Evolutionary conservation across 306 rosid genomes (phyloP).

Genomic region (Datisca glomerata): DNA sequence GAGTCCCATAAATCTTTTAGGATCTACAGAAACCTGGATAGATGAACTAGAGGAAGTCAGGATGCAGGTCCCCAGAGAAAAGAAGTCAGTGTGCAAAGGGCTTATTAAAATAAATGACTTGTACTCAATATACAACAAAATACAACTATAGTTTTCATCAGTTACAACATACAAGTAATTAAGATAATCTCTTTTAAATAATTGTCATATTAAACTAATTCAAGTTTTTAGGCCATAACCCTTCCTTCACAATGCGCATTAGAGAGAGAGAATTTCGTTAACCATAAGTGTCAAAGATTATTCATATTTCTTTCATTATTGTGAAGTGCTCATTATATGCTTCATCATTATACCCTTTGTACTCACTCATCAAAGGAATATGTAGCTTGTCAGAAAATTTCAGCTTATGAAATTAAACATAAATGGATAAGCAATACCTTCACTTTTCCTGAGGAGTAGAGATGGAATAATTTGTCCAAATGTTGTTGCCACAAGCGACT

Average conservation of each 20-base stretch:
- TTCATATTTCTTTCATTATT: too few species aligned
- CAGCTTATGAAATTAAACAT: too few species aligned
- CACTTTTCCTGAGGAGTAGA: conserved; percentile 57
- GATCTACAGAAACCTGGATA: conserved; percentile 61
- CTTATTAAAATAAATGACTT: too few species aligned
- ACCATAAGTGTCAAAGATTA: too few species aligned
- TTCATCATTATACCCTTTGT: too few species aligned
- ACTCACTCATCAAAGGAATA: too few species aligned
- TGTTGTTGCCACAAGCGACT: conserved; percentile 76
- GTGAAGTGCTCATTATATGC: too few species aligned
- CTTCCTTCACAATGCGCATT: not conserved
- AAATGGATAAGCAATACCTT: conserved; percentile 36
- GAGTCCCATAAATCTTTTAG: conserved; percentile 65
- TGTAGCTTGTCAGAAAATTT: too few species aligned
- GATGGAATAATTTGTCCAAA: conserved; percentile 54
- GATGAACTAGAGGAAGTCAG: conserved; percentile 9
- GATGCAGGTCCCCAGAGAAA: not conserved
- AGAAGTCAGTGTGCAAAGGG: not conserved
- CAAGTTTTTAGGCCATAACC: not conserved
- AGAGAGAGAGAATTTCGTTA: too few species aligned
- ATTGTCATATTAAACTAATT: not conserved
- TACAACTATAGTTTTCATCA: too few species aligned
- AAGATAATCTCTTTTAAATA: not conserved
- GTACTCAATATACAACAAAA: not conserved
- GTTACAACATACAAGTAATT: too few species aligned